These are phyloP conservation scores for Pyrus communis DNA, from an alignment of 306 rosid species.

Conservation along the genomic window DNA sequence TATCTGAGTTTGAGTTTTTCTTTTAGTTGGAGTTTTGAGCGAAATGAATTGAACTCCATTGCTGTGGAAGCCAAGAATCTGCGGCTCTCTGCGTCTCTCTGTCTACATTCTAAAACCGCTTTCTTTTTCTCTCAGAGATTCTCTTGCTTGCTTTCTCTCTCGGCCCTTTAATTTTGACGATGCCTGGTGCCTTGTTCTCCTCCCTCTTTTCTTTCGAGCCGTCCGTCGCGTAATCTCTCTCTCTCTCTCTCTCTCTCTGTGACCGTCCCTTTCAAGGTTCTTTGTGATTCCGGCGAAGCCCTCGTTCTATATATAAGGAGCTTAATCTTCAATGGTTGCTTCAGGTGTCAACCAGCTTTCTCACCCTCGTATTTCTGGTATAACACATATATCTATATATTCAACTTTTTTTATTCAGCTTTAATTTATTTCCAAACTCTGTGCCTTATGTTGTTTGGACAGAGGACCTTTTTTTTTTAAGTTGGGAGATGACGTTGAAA, in stretches of 20 bases:
- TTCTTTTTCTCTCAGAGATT: slow-evolving; percentile 56
- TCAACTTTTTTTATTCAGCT: neutral
- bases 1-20: neutral
- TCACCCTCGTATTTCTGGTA: slow-evolving; percentile 89
- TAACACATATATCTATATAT: neutral
- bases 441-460: neutral
- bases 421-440: neutral
- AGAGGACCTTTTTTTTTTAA: neutral
- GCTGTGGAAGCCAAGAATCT: slow-evolving; percentile 95
- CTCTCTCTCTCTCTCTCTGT: slow-evolving; percentile 12
- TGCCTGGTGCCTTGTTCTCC: slow-evolving; percentile 41
- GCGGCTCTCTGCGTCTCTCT: neutral
- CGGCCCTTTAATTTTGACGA: slow-evolving; percentile 39
- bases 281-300: slow-evolving; percentile 19
- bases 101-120: slow-evolving; percentile 23
- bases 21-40: neutral
- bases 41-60: slow-evolving; percentile 24
- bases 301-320: slow-evolving; percentile 20
- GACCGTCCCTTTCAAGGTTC: slow-evolving; percentile 36
- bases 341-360: slow-evolving; percentile 67
- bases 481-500: slow-evolving; percentile 11
- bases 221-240: slow-evolving; percentile 12
- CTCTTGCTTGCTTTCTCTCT: slow-evolving; percentile 27
- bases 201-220: slow-evolving; percentile 29
- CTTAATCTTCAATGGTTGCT: slow-evolving; percentile 41